Conservation (phyloP, 2,329 filamentous ascomycete genomes). For the Clarireedia homoeocarpa region DNA sequence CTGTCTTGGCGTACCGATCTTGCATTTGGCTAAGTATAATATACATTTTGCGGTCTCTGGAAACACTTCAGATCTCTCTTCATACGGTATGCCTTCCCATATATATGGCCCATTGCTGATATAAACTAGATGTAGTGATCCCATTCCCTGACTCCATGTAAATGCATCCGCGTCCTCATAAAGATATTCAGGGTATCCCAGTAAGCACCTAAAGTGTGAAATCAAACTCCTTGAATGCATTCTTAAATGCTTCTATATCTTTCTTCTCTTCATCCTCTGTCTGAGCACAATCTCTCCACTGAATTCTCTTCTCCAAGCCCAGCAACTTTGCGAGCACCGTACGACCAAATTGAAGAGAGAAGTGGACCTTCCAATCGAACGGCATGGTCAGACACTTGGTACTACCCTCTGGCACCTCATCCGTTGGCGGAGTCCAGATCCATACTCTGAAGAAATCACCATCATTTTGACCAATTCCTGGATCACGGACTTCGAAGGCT, state of each 20-base stretch:
- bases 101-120: no score
- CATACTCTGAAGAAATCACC: constrained; percentile 75
- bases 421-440: constrained; percentile 56
- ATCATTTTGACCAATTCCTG: constrained; percentile 43
- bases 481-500: constrained; percentile 39
- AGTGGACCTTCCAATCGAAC: constrained; percentile 63
- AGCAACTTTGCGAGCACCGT: constrained; percentile 84
- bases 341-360: constrained; percentile 86
- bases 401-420: constrained; percentile 34
- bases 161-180: not conserved
- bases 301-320: constrained; percentile 64
- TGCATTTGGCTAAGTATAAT: no score
- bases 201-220: constrained; percentile 41
- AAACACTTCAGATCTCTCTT: no score
- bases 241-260: constrained; percentile 73
- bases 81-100: no score
- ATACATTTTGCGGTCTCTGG: no score
- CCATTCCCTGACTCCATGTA: not conserved
- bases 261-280: constrained; percentile 66
- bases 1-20: no score
- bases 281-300: constrained; percentile 83
- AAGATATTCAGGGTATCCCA: not conserved
- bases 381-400: constrained; percentile 68
- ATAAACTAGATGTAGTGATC: not conserved
- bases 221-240: constrained; percentile 78